phyloP scores from a whole-genome alignment of 2,329 filamentous ascomycete species.

The Dryadomyces quercivorus region DNA sequence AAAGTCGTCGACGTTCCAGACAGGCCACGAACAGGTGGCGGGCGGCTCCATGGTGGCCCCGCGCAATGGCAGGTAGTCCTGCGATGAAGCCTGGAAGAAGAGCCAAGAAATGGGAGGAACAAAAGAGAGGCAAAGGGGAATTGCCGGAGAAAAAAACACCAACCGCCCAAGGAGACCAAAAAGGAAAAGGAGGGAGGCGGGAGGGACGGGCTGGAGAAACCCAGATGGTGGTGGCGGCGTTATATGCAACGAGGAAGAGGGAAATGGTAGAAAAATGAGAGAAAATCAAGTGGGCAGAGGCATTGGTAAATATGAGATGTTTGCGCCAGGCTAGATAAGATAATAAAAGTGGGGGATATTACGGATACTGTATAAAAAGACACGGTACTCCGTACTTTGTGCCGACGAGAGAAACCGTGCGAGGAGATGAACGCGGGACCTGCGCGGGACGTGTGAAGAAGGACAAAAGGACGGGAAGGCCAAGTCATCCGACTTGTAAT shows the following conservation, averaged over 20 bases:
- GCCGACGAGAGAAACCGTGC: too few species aligned
- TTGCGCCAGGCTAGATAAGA: not conserved
- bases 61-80: constrained; percentile 3
- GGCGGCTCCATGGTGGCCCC: constrained; percentile 33
- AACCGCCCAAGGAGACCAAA: not conserved
- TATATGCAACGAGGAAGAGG: too few species aligned
- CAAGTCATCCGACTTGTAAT: too few species aligned
- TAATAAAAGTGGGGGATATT: not conserved
- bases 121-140: not conserved
- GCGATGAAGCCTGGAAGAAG: not conserved
- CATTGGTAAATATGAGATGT: not conserved
- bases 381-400: too few species aligned
- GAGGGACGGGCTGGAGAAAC: not conserved
- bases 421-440: too few species aligned
- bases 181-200: not conserved
- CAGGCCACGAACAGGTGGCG: constrained; percentile 42
- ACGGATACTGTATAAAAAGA: not conserved
- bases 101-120: not conserved
- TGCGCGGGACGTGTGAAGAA: too few species aligned
- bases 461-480: too few species aligned
- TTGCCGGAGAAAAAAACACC: not conserved
- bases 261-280: not conserved
- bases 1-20: constrained; percentile 55
- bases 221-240: not conserved
- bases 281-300: not conserved